Evolutionary conservation across 2,329 filamentous ascomycete genomes (phyloP), one percentile per base, ranked within the genome.

Genomic region (Fusarium sp.): DNA sequence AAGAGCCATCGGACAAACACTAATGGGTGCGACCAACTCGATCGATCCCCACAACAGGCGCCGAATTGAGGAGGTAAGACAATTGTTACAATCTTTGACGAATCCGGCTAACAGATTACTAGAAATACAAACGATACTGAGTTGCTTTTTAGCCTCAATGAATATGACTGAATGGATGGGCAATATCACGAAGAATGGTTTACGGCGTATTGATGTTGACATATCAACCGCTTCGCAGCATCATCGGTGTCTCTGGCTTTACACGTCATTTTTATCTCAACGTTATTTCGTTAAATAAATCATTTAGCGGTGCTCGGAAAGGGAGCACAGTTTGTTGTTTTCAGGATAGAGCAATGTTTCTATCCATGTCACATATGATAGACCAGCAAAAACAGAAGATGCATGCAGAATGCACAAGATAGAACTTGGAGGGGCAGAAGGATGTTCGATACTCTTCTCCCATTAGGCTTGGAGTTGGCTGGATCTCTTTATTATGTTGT

Each of bases 11-110:
- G 93, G 94, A 10, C 92, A 97, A 82, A 93, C 95, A 37, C 82
- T 99, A 61, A 85, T 98, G 81, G 96, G 97, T 7, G 95, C 94
- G 15, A 97, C 93, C 0, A 99, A 99, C 78, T 89, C 92, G 46
- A 83, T 99, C 72, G 96, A 99, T 82, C 91, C 92, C 54, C 85
- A 89, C 65, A 94, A 97, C 76, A 83, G 91, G 76, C 86, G 92
- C 74, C 89, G 92, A 76, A 89, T 94, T 75, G 92, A 97, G 74
- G 94, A 97, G 85, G 95, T 97, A 82, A 88, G 93, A 90, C n/a
- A 13, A 30, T 20, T 26, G 11, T 33, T 4, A 10, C 15, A 20
- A 10, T 38, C 15, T 12, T 3, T 6, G n/a, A 26, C 11, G 10
- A 51, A 16, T 20, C 3, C 20, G 31, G 28, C 72, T 75, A 64